Evolutionary conservation across 257 asterid genomes (phyloP).

Genomic region (Rhazya stricta): DNA sequence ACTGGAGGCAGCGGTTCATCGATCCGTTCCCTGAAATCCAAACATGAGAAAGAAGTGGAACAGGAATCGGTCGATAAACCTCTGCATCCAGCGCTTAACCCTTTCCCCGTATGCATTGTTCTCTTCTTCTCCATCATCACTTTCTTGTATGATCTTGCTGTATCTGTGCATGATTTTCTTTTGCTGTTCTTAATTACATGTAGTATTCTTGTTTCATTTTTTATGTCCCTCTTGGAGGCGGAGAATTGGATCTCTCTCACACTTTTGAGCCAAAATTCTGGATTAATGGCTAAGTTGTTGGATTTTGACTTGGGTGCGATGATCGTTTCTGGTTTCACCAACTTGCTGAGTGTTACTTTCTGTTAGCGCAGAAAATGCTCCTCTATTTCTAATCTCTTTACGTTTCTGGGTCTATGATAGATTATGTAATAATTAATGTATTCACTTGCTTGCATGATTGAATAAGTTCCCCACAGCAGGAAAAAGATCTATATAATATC

Average conservation of each 20-base stretch:
- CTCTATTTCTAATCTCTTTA: neutral
- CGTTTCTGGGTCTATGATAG: neutral
- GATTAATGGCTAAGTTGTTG: neutral
- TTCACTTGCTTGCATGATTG: neutral
- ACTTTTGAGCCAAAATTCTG: neutral
- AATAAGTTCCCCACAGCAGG: neutral
- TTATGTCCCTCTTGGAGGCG: neutral
- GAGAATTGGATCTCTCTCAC: neutral
- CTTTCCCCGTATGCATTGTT: neutral
- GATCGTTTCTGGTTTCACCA: no score
- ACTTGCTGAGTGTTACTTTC: neutral
- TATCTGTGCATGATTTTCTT: neutral
- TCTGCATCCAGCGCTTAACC: conserved; percentile 40
- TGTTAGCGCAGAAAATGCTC: neutral
- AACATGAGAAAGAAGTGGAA: neutral
- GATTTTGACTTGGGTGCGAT: neutral
- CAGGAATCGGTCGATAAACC: conserved; percentile 44
- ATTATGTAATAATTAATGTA: neutral
- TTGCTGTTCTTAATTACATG: no score
- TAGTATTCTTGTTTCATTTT: neutral
- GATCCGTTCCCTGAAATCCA: conserved; percentile 35
- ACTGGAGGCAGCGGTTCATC: conserved; percentile 47
- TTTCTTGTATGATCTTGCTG: neutral
- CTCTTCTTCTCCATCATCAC: neutral
- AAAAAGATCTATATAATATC: neutral